phyloP scores from a whole-genome alignment of 371 early-diverging fungal species.

The Rhizopus delemar region DNA sequence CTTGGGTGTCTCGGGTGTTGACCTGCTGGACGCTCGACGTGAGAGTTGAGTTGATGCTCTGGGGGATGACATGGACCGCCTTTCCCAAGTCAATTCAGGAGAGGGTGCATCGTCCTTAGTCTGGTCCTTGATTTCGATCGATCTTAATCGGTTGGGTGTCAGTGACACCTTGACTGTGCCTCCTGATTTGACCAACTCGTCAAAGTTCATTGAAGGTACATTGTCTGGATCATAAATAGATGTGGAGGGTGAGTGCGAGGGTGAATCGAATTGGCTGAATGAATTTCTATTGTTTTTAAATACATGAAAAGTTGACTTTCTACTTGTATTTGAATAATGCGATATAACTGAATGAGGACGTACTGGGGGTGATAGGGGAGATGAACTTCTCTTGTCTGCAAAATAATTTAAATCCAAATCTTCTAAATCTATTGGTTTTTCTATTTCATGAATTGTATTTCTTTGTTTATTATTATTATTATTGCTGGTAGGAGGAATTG shows the following conservation, averaged over 20 bases:
- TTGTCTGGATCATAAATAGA: conserved; percentile 43
- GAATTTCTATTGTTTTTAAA: conserved; percentile 44
- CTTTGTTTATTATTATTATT: neutral
- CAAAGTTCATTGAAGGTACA: conserved; percentile 48
- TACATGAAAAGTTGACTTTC: conserved; percentile 46
- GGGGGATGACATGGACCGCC: conserved; percentile 32
- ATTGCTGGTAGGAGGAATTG: neutral
- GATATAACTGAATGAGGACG: conserved; percentile 45
- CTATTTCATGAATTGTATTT: conserved; percentile 22
- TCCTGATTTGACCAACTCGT: conserved; percentile 58
- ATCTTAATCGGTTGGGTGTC: conserved; percentile 62
- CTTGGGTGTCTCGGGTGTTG: conserved; percentile 9
- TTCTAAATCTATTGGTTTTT: conserved; percentile 27
- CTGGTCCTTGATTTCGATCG: conserved; percentile 53
- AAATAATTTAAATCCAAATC: conserved; percentile 41
- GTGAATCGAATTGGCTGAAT: conserved; percentile 18
- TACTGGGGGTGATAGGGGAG: neutral
- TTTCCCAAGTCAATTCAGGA: conserved; percentile 31
- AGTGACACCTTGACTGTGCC: conserved; percentile 61
- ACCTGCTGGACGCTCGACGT: conserved; percentile 7
- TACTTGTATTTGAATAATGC: conserved; percentile 23
- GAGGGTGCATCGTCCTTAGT: conserved; percentile 16
- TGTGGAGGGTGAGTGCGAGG: conserved; percentile 22
- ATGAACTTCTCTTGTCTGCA: conserved; percentile 29
- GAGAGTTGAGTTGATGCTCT: conserved; percentile 15